A percentile compares a stretch with the other conserved stretches of the same genome.
Conservation (phyloP, 768 basidiomycete species). For the Suillus subaureus region DNA sequence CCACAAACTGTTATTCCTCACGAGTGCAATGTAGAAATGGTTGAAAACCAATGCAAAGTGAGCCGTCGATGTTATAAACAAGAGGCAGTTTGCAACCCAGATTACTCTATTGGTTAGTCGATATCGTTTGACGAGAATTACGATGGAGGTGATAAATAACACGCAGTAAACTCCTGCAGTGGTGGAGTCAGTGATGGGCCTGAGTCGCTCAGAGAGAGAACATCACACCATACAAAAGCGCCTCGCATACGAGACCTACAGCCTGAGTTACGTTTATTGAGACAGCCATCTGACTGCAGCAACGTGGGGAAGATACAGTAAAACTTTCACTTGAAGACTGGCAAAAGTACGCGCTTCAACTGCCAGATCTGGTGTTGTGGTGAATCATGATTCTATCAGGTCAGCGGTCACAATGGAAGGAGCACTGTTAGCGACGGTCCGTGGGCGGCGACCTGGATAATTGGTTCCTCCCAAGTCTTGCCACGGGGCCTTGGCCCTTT, state of each 20-base stretch:
- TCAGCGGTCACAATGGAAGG: too few species aligned
- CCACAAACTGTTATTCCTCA: conserved; percentile 14
- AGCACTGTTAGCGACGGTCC: too few species aligned
- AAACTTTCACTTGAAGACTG: too few species aligned
- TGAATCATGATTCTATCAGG: too few species aligned
- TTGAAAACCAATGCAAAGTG: conserved; percentile 23
- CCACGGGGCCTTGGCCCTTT: too few species aligned
- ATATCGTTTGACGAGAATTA: conserved; percentile 14
- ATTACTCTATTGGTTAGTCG: conserved; percentile 1
- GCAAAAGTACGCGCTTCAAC: too few species aligned
- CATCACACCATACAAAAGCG: conserved; percentile 27
- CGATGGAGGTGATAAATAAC: conserved; percentile 18
- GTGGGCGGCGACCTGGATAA: too few species aligned
- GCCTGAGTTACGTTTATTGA: not conserved
- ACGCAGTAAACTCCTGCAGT: conserved; percentile 14
- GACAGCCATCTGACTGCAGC: too few species aligned
- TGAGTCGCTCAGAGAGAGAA: too few species aligned
- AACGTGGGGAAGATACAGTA: too few species aligned
- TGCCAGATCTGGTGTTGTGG: too few species aligned
- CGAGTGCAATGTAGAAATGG: conserved; percentile 23
- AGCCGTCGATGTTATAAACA: conserved; percentile 21
- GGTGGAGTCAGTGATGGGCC: not conserved
- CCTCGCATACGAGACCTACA: conserved; percentile 27
- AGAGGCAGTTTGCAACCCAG: conserved; percentile 15
- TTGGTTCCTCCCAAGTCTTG: too few species aligned